Conservation (phyloP, 108 stramenopile species). For the Cylindrotheca fusiformis region DNA sequence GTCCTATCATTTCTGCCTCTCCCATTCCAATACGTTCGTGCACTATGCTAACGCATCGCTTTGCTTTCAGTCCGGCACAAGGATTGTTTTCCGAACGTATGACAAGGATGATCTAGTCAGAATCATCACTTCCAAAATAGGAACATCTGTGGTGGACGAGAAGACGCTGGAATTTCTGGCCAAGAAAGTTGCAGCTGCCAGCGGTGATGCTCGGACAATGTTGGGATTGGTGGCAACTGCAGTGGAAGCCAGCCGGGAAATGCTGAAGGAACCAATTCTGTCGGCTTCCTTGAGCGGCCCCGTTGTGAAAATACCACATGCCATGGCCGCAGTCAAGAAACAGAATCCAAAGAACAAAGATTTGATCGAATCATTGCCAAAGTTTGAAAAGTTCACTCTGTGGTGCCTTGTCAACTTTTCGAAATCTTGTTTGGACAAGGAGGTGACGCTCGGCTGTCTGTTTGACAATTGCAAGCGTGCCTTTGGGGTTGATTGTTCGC, state of each 20-base stretch:
- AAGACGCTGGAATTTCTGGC: conserved; percentile 58
- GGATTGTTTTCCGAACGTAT: conserved; percentile 59
- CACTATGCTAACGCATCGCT: background rate
- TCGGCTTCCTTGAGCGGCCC: conserved; percentile 21
- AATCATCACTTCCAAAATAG: conserved; percentile 57
- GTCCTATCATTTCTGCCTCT: conserved; percentile 15
- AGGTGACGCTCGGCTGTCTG: conserved; percentile 31
- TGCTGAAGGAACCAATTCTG: conserved; percentile 4
- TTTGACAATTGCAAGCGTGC: conserved; percentile 29
- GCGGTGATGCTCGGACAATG: conserved; percentile 67
- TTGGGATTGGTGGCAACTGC: conserved; percentile 51
- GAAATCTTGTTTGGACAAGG: conserved; percentile 9
- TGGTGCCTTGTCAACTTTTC: conserved; percentile 38
- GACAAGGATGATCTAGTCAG: conserved; percentile 39
- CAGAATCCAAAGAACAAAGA: conserved; percentile 26
- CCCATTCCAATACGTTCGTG: background rate
- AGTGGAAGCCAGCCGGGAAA: conserved; percentile 20
- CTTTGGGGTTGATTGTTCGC: conserved; percentile 13
- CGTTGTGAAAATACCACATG: conserved; percentile 54
- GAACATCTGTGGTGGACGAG: conserved; percentile 44
- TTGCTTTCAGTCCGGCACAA: conserved; percentile 12
- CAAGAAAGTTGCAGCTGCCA: conserved; percentile 44
- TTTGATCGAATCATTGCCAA: conserved; percentile 45
- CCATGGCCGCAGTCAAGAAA: conserved; percentile 49
- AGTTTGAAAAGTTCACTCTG: conserved; percentile 48